These are phyloP conservation scores for Nakaseomyces sp. DNA, from an alignment of 1,139 yeast species.

Conservation along the genomic window DNA sequence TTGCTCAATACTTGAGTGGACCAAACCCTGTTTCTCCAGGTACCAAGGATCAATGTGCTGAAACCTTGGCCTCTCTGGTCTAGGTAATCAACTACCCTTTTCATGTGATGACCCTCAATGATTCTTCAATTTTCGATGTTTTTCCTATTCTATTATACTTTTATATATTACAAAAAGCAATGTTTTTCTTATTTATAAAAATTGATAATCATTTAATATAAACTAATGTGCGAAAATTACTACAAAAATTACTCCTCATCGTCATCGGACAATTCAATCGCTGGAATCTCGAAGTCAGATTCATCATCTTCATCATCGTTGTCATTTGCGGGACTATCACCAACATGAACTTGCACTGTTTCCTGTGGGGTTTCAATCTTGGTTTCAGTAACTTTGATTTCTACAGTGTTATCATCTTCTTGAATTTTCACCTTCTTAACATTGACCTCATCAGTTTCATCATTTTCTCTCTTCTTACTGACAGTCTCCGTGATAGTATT, in stretches of 20 bases:
- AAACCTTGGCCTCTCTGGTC: conserved; percentile 35
- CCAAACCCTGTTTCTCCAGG: conserved; percentile 41
- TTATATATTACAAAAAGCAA: not conserved
- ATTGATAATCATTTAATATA: not conserved
- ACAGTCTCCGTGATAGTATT: conserved; percentile 7
- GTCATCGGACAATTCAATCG: conserved; percentile 39
- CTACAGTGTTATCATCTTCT: conserved; percentile 12
- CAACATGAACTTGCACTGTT: not conserved
- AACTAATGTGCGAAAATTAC: not conserved
- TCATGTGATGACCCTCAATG: not conserved
- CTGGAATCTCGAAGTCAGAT: conserved; percentile 53
- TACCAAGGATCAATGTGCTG: conserved; percentile 26
- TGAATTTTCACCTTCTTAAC: conserved; percentile 5
- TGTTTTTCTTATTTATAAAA: not conserved
- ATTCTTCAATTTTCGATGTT: not conserved
- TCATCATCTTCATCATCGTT: conserved; percentile 11
- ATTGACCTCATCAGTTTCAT: conserved; percentile 5
- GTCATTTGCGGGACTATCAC: not conserved
- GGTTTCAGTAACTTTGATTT: conserved; percentile 26
- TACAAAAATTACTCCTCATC: conserved; percentile 20
- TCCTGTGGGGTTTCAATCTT: conserved; percentile 2
- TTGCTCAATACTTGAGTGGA: conserved; percentile 49
- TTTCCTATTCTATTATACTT: not conserved
- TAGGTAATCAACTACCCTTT: conserved; percentile 26
- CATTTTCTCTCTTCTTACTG: conserved; percentile 14